These are phyloP conservation scores for Leavenworthia alabamica DNA, from an alignment of 345 rosid genomes.

Conservation along the genomic window DNA sequence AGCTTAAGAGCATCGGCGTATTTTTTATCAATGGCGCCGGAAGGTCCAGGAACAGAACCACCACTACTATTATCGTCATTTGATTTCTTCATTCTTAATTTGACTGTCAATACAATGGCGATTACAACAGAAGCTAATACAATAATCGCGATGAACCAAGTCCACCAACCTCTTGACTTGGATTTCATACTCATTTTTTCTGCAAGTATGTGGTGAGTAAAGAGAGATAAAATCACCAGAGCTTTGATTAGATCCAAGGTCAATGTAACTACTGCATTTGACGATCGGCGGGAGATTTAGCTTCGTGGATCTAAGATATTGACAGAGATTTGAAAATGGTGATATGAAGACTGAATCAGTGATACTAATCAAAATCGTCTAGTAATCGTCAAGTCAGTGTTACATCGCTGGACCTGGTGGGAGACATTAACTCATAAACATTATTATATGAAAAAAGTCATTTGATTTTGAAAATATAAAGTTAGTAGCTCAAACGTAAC, in stretches of 20 bases:
- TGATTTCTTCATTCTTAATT: slow-evolving; percentile 41
- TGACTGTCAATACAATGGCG: slow-evolving; percentile 55
- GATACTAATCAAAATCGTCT: not conserved
- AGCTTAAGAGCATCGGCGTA: slow-evolving; percentile 72
- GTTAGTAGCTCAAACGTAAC: too few relatives aligned
- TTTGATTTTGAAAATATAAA: too few relatives aligned
- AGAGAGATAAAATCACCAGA: not conserved
- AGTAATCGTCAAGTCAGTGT: too few relatives aligned
- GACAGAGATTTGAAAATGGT: not conserved
- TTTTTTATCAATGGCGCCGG: slow-evolving; percentile 73
- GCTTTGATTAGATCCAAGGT: slow-evolving; percentile 6
- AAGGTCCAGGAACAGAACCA: slow-evolving; percentile 74
- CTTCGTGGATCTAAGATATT: slow-evolving; percentile 20
- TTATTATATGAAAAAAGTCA: too few relatives aligned
- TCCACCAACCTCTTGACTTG: slow-evolving; percentile 49
- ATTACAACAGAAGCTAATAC: slow-evolving; percentile 42
- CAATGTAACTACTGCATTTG: slow-evolving; percentile 17
- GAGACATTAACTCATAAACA: too few relatives aligned
- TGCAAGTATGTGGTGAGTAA: not conserved
- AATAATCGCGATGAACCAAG: slow-evolving; percentile 60
- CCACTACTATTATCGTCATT: too few relatives aligned
- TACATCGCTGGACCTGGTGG: too few relatives aligned
- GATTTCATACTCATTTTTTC: slow-evolving; percentile 61
- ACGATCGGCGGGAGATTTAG: too few relatives aligned
- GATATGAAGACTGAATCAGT: slow-evolving; percentile 11